phyloP scores from a whole-genome alignment of 495 filamentous ascomycete species.

The Hyaloscypha bicolor region DNA sequence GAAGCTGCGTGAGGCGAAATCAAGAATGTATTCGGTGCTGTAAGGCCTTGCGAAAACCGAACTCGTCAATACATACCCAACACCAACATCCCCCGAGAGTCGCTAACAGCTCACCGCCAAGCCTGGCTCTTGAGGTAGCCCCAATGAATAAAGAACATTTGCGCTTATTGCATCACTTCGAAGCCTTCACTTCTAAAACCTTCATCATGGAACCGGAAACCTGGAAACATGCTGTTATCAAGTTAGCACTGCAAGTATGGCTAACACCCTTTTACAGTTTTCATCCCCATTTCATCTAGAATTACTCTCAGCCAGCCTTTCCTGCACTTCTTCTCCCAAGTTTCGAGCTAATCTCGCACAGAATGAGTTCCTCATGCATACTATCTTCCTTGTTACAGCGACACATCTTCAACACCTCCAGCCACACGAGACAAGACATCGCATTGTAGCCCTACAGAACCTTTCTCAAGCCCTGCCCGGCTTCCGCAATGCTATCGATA shows the following conservation, averaged over 20 bases:
- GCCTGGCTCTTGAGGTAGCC: no score
- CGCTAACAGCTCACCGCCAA: no score
- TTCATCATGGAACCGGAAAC: slow-evolving; percentile 5
- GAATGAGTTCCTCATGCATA: slow-evolving; percentile 9
- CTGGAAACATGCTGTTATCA: slow-evolving; percentile 2
- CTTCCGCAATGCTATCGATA: no score
- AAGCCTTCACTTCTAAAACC: not conserved
- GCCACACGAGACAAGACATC: slow-evolving; percentile 1
- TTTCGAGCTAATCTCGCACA: not conserved
- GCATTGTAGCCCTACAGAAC: not conserved
- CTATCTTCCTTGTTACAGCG: slow-evolving; percentile 5
- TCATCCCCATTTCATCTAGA: no score
- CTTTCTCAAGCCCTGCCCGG: not conserved
- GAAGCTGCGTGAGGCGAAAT: not conserved
- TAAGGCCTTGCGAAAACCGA: not conserved
- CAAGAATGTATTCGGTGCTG: not conserved
- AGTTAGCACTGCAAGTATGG: not conserved
- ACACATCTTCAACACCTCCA: not conserved
- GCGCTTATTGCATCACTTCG: not conserved
- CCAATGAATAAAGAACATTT: not conserved
- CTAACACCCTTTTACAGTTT: no score
- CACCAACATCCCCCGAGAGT: no score
- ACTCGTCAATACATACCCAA: no score
- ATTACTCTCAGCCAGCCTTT: no score
- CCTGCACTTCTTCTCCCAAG: no score